A percentile compares a stretch with the other conserved stretches of the same genome.
Conservation (phyloP, 345 rosid genomes). For the Brassica incana region DNA sequence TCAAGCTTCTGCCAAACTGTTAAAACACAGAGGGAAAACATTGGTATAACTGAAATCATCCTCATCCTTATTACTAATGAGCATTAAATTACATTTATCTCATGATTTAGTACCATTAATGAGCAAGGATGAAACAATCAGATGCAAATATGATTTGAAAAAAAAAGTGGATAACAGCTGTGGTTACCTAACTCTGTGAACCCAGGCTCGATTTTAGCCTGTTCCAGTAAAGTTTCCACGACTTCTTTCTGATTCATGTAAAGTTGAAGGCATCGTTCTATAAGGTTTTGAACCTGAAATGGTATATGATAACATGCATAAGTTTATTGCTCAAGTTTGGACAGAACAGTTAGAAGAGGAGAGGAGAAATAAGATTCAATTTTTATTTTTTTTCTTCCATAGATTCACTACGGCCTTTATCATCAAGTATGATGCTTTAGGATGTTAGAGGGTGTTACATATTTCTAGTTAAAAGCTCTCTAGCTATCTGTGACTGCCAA, state of each 20-base stretch:
- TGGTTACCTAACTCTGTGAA: conserved; percentile 87
- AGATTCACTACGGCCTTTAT: neutral
- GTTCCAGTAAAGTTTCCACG: conserved; percentile 75
- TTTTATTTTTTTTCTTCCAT: neutral
- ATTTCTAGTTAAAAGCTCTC: neutral
- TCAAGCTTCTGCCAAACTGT: conserved; percentile 99
- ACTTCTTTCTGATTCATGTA: conserved; percentile 97
- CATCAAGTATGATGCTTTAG: neutral
- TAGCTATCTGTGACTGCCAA: neutral
- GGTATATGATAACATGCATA: neutral
- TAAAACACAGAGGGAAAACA: conserved; percentile 26
- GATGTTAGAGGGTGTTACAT: neutral
- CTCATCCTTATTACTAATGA: neutral
- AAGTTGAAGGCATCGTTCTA: conserved; percentile 91
- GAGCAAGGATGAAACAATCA: neutral
- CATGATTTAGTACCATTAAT: neutral
- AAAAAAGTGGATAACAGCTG: neutral
- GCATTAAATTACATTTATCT: neutral
- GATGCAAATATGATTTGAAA: neutral
- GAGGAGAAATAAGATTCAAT: neutral
- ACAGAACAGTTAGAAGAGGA: neutral
- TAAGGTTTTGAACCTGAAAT: conserved; percentile 90
- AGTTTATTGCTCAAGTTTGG: neutral
- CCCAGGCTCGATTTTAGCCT: conserved; percentile 95
- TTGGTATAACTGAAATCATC: neutral